These are phyloP conservation scores for Pseudogymnoascus sp. DNA, from an alignment of 2,329 filamentous ascomycete species.

Conservation along the genomic window DNA sequence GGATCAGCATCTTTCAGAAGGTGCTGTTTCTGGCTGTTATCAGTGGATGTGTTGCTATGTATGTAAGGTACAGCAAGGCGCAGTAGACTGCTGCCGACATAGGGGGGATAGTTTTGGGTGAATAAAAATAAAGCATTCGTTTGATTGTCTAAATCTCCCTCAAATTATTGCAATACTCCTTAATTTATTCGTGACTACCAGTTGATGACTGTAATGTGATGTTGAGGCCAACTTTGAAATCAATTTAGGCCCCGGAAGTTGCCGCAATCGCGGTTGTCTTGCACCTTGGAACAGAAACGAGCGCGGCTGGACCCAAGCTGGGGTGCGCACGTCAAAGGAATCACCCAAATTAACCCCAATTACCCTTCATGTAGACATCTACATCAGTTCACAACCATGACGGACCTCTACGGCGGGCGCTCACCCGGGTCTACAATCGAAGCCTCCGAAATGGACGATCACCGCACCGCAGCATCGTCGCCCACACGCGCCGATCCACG, in stretches of 20 bases:
- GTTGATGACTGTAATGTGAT: background rate
- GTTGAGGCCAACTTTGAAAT: background rate
- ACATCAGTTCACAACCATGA: conserved; percentile 12
- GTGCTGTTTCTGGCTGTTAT: conserved; percentile 39
- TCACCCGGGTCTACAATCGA: conserved; percentile 25
- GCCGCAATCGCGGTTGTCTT: background rate
- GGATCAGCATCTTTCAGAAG: conserved; percentile 41
- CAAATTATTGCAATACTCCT: background rate
- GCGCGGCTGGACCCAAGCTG: background rate
- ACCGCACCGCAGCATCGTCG: conserved; percentile 22
- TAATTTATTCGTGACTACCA: background rate
- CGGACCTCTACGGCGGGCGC: conserved; percentile 15
- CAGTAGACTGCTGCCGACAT: background rate
- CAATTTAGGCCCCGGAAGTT: background rate
- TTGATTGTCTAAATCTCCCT: background rate
- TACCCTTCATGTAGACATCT: conserved; percentile 5
- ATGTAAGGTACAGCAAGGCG: background rate
- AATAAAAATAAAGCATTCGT: background rate
- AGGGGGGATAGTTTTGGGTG: background rate
- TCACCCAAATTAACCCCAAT: background rate
- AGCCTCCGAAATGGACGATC: conserved; percentile 26
- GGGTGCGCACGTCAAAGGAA: background rate
- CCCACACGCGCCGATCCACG: conserved; percentile 23
- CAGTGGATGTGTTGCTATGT: background rate
- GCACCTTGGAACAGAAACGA: conserved; percentile 6